Evolutionary conservation across 495 filamentous ascomycete genomes (phyloP), one percentile per base, ranked within the genome.

Genomic region (Aspergillus egyptiacus): DNA sequence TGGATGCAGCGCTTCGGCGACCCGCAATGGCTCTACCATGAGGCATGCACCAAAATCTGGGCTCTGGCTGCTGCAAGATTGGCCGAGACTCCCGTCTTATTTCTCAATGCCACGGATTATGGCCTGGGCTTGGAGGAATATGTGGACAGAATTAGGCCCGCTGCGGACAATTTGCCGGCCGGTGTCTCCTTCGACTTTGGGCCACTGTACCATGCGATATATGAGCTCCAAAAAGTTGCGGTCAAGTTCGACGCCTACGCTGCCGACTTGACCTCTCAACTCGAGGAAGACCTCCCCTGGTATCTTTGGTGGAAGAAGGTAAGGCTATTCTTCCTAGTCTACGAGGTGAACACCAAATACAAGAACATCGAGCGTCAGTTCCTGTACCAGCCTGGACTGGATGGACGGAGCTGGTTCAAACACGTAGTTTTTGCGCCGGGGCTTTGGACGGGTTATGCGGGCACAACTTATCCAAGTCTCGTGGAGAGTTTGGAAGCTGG

Each of bases 381-480:
- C 61, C 51, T 85, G 51, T 76, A 83, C 52, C 50, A 68, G 35
- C 59, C 66, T 1, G 81, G 81, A 14, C 61, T 85, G 27, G 81
- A 84, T 51, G 73, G 74, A 5, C 69, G 81, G 39, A 62, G 54
- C 30, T 83, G 81, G 80, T 85, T 78, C 66, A 85, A 85, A 61
- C 81, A 84, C 47, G 75, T 83, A n/a, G 80, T 85, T 20, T 85
- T 84, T 62, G 82, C 81, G 5, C 80, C 82, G n/a, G 82, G 89
- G 1, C 57, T 89, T 32, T 96, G 89, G 89, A 94, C 88, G 0
- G 89, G 89, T 6, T 96, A 96, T 66, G 71, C 88, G 0, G 89
- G 89, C 2, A 85, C 77, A 27, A 84, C 79, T 9, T 85, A 78
- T 55, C 81, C 81, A 2, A 78, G 80, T 9, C 48, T 85, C 18